phyloP scores from a whole-genome alignment of 2,329 filamentous ascomycete genomes.

The Parafenestella ontariensis region DNA sequence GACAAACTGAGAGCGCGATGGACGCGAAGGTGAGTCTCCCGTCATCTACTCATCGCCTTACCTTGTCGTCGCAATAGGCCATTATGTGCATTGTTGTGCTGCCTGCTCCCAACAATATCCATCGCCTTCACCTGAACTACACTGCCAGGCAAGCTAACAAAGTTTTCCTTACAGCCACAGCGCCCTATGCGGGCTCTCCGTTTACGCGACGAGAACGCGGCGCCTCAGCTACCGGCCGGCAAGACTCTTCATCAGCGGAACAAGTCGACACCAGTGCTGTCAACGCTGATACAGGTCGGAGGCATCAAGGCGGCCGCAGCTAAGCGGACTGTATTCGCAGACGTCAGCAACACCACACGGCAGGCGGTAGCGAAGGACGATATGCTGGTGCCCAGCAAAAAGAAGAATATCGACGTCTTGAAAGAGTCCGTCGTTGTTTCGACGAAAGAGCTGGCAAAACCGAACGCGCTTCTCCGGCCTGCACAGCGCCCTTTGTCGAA shows the following conservation, averaged over 20 bases:
- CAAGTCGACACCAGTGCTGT: conserved; percentile 76
- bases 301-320: conserved; percentile 68
- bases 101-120: conserved; percentile 5
- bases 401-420: conserved; percentile 47
- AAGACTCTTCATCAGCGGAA: conserved; percentile 75
- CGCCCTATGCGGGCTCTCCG: conserved; percentile 67
- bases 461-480: conserved; percentile 61
- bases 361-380: conserved; percentile 62
- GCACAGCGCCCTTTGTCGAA: conserved; percentile 64
- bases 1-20: conserved; percentile 42
- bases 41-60: conserved; percentile 4
- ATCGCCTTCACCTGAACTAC: conserved; percentile 8
- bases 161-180: conserved; percentile 65
- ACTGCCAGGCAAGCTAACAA: conserved; percentile 24
- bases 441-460: conserved; percentile 51
- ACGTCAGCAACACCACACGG: conserved; percentile 74
- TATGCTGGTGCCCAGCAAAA: conserved; percentile 54
- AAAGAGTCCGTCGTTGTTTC: conserved; percentile 39
- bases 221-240: conserved; percentile 49
- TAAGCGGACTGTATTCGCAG: conserved; percentile 81
- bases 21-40: conserved; percentile 53
- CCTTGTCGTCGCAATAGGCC: not conserved
- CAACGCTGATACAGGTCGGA: conserved; percentile 60
- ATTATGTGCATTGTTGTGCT: conserved; percentile 3
- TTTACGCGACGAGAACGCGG: conserved; percentile 74